phyloP scores from a whole-genome alignment of 306 rosid genomes.

The Cucumis sativus region DNA sequence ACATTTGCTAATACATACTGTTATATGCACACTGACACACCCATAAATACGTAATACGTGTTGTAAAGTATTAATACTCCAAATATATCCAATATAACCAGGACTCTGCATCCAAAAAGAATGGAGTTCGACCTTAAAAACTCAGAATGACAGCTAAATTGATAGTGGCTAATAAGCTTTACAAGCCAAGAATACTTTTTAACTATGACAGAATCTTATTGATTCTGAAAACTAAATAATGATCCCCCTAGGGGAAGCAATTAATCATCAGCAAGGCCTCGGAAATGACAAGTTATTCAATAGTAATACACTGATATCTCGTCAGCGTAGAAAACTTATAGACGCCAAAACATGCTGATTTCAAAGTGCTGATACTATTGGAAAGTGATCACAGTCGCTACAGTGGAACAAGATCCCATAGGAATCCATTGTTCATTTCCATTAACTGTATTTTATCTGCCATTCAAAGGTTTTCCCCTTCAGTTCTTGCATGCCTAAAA shows the following conservation, averaged over 20 bases:
- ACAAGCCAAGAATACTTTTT: not conserved
- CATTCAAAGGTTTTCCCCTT: not conserved
- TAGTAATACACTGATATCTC: not conserved
- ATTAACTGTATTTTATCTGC: not conserved
- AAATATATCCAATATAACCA: not conserved
- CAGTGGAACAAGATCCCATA: not conserved
- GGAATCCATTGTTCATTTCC: not conserved
- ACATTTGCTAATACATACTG: not conserved
- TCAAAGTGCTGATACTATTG: not conserved
- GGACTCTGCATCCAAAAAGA: not conserved
- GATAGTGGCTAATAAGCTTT: not conserved
- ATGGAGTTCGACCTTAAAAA: not conserved
- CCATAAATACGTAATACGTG: not conserved
- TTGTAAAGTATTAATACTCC: not conserved
- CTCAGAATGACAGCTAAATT: not conserved
- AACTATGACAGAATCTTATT: not conserved
- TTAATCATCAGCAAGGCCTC: not conserved
- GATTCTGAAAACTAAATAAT: not conserved
- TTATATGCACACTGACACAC: not conserved
- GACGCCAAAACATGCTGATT: not conserved
- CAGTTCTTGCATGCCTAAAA: not conserved
- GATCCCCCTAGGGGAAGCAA: not conserved
- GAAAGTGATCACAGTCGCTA: not conserved
- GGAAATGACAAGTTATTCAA: not conserved
- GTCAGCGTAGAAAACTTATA: not conserved